Base-by-base conservation (phyloP, 176 grass and related monocot genomes). In the Pontederia paniculata region DNA sequence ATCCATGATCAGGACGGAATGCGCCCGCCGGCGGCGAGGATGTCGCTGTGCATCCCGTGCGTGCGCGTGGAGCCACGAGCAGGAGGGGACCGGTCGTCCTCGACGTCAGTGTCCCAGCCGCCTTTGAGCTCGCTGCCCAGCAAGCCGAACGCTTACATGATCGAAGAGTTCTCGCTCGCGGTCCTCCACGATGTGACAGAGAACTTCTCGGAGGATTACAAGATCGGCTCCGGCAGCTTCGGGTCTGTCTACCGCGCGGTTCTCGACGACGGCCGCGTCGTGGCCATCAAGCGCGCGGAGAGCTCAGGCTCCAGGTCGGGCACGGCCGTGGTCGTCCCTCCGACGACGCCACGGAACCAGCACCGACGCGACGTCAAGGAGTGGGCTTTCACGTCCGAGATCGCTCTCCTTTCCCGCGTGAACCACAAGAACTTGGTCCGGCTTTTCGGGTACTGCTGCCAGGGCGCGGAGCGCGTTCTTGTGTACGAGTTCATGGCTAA, bases 401-500 rank as follows among this genome's bases (percentile, higher is more conserved):
- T 96, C 0, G 76, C 80, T 12, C 79, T 88, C 70, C 79, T 96
- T 23, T 84, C 90, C 37, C 82, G 82, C 17, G 80, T 81, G 57
- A 96, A 89, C 76, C 90, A 96, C 73, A 78, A 79, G 76, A 96
- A 96, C 73, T 84, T 96, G 23, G 90, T 96, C 17, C 76, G 79
- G 65, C 71, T 96, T 15, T 72, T 89, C 8, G 91, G 91, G 2
- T 96, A 76, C 82, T 96, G 91, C 79, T 70, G 54, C 3, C 79
- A 96, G 13, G 52, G 66, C 23, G 57, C 72, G 15, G 85, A 96
- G 77, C 74, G 74, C 16, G 57, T 97, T 46, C 67, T 96, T 15
- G 80, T 97, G 45, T 97, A 90, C 62, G 91, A 97, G 77, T 89
- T 69, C 82, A 87, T 90, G 85, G 58, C 80, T 4, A 97, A 97